Base-by-base conservation (phyloP, 2,329 filamentous ascomycete species). In the Colletotrichum coccodes region DNA sequence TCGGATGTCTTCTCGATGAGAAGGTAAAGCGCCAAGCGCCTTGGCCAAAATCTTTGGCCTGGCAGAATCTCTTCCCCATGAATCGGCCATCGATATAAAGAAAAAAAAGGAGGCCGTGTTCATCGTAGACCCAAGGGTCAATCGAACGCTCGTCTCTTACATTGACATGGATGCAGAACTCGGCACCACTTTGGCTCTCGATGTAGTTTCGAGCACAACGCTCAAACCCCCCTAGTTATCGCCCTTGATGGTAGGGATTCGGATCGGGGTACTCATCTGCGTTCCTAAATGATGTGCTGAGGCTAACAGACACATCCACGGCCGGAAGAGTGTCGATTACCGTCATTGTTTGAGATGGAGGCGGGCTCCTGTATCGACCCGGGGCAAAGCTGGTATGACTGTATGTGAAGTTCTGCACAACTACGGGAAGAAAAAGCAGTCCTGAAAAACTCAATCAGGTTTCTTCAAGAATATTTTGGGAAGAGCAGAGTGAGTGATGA, bases 171-270 rank as follows among this genome's bases (percentile, higher is more conserved):
- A 79, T 44, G 4, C 70, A 32, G 60, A 79, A 80, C 14, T 73
- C 59, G 18, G 72, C 49, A 18, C 76, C 58, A 32, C 78, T 73
- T 14, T 71, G 42, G 7, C 74, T 76, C 70, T 80, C 75, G 36
- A 80, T 75, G 59, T 78, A 80, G 53, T 76, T 52, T 42, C 58
- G 40, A 32, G 67, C 28, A 21, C 36, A 47, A n/a, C 42, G 47
- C 21, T 70, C 68, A 36, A 23, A 46, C 6, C 50, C 30, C 14
- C 68, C 59, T 5, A 70, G 46, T 32, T 67, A 70, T 14, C 50
- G 26, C 14, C 60, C 61, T 26, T 6, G 18, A 14, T 30, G n/a
- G 7, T 53, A 62, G 0, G 30, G 28, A 6, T 54, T 28, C 1
- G 34, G 60, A 9, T 70, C 68, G 2, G 52, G 64, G 16, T 70